Evolutionary conservation across 331 rosid species (phyloP).

Genomic region (Malus hybrid): DNA sequence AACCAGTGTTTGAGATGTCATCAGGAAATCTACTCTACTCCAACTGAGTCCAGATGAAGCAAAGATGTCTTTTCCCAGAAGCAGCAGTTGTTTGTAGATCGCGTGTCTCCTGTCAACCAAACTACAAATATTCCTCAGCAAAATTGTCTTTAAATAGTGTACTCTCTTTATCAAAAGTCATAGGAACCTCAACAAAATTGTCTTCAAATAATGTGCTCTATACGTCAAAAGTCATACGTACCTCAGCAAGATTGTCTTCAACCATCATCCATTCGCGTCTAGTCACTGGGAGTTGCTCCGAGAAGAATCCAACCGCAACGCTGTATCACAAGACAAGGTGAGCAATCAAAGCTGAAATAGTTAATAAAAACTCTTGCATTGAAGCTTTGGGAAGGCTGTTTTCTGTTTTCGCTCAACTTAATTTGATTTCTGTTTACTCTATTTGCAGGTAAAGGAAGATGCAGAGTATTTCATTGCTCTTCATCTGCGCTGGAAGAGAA

Average conservation of each 20-base stretch:
- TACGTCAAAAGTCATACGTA: neutral
- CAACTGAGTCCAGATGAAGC: neutral
- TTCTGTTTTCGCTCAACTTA: neutral
- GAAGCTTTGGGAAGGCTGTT: neutral
- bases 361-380: neutral
- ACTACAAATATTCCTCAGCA: neutral
- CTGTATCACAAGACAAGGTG: slow-evolving; percentile 2
- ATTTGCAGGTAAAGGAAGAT: neutral
- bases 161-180: too few species aligned
- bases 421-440: neutral
- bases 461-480: neutral
- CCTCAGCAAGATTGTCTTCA: neutral
- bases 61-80: neutral
- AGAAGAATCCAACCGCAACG: slow-evolving; percentile 3
- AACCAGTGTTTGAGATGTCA: neutral
- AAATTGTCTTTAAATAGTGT: too few species aligned
- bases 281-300: neutral
- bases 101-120: neutral
- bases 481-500: neutral
- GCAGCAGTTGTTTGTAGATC: neutral
- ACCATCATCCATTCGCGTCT: neutral
- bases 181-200: too few species aligned
- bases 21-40: neutral
- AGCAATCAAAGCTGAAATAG: neutral
- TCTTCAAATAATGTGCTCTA: neutral